A percentile compares a stretch with the other conserved stretches of the same genome.
Conservation (phyloP, 108 stramenopile species). For the Cyclostephanos tholiformis region DNA sequence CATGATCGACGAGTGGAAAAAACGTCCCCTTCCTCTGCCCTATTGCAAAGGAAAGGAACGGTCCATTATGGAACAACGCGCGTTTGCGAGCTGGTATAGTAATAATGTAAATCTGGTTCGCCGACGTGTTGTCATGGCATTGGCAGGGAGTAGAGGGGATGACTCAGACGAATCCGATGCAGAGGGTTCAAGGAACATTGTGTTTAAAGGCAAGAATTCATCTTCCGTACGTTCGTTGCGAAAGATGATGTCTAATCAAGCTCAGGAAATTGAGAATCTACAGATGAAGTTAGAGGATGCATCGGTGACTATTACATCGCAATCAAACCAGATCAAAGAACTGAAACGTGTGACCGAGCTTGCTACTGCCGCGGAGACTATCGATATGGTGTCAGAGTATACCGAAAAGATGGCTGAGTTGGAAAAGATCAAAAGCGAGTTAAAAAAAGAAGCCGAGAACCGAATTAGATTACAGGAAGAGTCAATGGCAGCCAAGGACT, state of each 20-base stretch:
- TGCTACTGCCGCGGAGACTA: constrained; percentile 66
- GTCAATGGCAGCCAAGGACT: constrained; percentile 36
- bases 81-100: constrained; percentile 57
- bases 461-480: constrained; percentile 42
- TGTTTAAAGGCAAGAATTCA: constrained; percentile 6
- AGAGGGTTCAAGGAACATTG: constrained; percentile 6
- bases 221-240: constrained; percentile 48
- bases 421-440: constrained; percentile 48
- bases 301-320: constrained; percentile 26
- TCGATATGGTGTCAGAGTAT: constrained; percentile 67
- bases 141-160: constrained; percentile 50
- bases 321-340: constrained; percentile 52
- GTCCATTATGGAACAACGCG: constrained; percentile 49
- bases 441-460: constrained; percentile 47
- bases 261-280: constrained; percentile 69
- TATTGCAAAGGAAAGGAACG: constrained; percentile 29
- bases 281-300: constrained; percentile 50
- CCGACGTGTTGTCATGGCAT: constrained; percentile 64
- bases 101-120: constrained; percentile 62
- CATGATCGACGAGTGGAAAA: constrained; percentile 50
- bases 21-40: constrained; percentile 36
- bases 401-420: constrained; percentile 56
- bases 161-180: constrained; percentile 54
- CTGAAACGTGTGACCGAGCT: constrained; percentile 65
- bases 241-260: constrained; percentile 65